Base-by-base conservation (phyloP, 1,284 basidiomycete genomes). In the Stygiomarasmius scandens region DNA sequence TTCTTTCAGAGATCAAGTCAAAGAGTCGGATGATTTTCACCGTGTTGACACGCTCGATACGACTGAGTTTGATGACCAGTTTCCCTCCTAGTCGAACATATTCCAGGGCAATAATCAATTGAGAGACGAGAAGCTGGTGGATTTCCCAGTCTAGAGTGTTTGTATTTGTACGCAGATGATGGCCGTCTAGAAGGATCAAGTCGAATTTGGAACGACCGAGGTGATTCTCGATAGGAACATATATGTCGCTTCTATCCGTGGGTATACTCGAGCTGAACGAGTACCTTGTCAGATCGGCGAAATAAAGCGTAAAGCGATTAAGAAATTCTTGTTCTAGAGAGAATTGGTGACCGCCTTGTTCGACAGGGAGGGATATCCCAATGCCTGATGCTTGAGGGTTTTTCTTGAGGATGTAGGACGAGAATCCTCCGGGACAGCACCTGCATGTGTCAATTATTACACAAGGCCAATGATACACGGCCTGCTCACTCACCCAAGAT, bases 351-450 rank as follows among this genome's bases (percentile, higher is more conserved):
- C 69, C 71, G 2, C 71, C 71, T 41, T 64, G 56, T 20, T 61
- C 59, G 2, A 59, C 56, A 0, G 64, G 56, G 1, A 71, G 61
- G 6, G 69, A 67, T 8, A 75, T 66, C 3, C 72, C 73, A 2
- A 68, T 60, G 0, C 73, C 72, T 1, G 49, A 49, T 9, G 71
- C 67, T 9, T 51, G n/a, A 0, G 61, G 54, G 54, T 71, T 69
- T 51, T 66, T 66, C 3, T 49, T 52, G 4, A 74, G 63, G 49
- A 73, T 62, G 56, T 72, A 71, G 1, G 67, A 67, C 12, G 69
- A 67, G 54, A 74, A 74, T 0, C 73, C 71, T 19, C 72, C 71
- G 0, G 70, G 71, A 22, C 70, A 69, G 50, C 72, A 74, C 29
- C 72, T 75, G 36, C 3, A 23, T 44, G 55, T 19, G 11, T 10